These are phyloP conservation scores for Yarrowia yakushimensis DNA, from an alignment of 805 yeast genomes.

Conservation along the genomic window DNA sequence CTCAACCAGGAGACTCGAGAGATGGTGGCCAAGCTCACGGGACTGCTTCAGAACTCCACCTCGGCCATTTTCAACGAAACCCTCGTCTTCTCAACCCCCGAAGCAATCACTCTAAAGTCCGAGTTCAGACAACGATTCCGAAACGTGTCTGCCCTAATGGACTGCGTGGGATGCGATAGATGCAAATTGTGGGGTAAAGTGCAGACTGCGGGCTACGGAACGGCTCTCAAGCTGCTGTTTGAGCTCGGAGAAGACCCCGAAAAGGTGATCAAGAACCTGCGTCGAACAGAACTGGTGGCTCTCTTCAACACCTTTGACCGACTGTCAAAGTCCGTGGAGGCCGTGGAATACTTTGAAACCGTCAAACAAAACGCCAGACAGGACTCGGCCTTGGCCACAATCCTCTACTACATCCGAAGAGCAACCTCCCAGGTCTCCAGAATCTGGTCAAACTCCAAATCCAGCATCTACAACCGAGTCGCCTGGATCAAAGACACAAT, in stretches of 20 bases:
- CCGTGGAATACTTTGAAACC: conserved; percentile 61
- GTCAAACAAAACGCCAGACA: not conserved
- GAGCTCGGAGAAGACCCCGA: conserved; percentile 61
- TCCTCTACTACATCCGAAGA: not conserved
- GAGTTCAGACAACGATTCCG: conserved; percentile 84
- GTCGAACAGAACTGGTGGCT: conserved; percentile 83
- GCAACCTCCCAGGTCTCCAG: not conserved
- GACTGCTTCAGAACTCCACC: conserved; percentile 27
- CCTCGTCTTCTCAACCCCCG: conserved; percentile 42
- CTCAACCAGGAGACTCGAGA: not conserved
- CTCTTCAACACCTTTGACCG: conserved; percentile 90
- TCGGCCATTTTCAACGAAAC: conserved; percentile 50
- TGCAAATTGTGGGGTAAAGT: conserved; percentile 98
- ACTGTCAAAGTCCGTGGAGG: conserved; percentile 74
- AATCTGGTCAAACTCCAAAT: not conserved
- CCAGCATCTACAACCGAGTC: not conserved
- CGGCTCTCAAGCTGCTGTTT: conserved; percentile 85
- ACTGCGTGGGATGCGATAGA: conserved; percentile 97
- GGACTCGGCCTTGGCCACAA: not conserved
- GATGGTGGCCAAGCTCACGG: not conserved
- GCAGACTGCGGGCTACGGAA: conserved; percentile 96
- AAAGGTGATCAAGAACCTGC: conserved; percentile 53
- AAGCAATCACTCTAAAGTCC: conserved; percentile 57
- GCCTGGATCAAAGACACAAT: conserved; percentile 26
- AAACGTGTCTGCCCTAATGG: conserved; percentile 91